Evolutionary conservation across 2,329 filamentous ascomycete species (phyloP), one percentile per base, ranked within the genome.

Genomic region (Colletotrichum horii): DNA sequence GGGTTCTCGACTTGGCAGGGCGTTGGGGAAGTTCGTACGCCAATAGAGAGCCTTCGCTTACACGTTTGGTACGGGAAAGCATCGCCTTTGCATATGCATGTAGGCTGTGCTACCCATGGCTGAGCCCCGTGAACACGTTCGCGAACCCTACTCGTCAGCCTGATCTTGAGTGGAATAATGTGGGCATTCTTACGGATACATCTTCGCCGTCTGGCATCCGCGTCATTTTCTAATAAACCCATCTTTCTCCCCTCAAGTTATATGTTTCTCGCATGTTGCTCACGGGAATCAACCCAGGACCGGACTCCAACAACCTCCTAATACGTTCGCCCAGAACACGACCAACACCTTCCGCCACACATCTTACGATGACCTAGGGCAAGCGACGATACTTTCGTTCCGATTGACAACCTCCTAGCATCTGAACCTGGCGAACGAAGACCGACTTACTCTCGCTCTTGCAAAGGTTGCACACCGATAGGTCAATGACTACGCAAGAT

Each of bases 31-130:
- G 55, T 19, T 28, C 24, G 24, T 11, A 1, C 24, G 55, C 55
- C 15, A 58, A 19, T 28, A 26, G 22, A 19, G 4, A 28, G 55
- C 24, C 15, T 28, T 2, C 52, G 7, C 6, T 12, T 11, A 19
- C 3, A 58, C 4, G 24, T 19, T 12, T 58, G 24, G 2, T 6
- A 26, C 0, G 0, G 2, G 15, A 58, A 4, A 58, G 2, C 3
- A 19, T 58, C 24, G 26, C 3, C 8, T 58, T 19, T 28, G 55
- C 24, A 28, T 12, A 28, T 58, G 55, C 55, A 58, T 58, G 14
- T 12, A 58, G 26, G 55, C 55, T 58, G 55, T 58, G 55, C 24
- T 19, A 16, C 55, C 55, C 55, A 58, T 19, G 24, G 55, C 15
- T 58, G 12, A 58, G 55, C 24, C 24, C 24, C 15, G 4, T 6